Evolutionary conservation across 164 flowering plant species (phyloP).

Genomic region (Aristolochia californica): DNA sequence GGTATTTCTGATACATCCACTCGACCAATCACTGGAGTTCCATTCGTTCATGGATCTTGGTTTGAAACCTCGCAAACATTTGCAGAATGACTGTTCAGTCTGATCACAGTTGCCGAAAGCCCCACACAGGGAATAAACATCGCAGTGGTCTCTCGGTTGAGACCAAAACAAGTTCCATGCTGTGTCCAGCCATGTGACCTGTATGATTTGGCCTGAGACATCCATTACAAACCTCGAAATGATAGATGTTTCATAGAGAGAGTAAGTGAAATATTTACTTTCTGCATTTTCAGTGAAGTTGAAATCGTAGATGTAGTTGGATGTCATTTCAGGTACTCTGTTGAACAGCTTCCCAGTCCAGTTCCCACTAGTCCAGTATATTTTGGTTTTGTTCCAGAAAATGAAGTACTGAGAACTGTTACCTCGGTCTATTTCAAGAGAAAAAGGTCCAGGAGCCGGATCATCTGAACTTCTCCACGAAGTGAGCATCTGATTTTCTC

Average conservation of each 20-base stretch:
- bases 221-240: constrained; percentile 15
- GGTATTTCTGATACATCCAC: constrained; percentile 20
- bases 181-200: constrained; percentile 4
- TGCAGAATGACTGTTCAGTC: constrained; percentile 3
- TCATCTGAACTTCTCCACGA: constrained; percentile 13
- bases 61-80: constrained; percentile 16
- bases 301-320: constrained; percentile 5
- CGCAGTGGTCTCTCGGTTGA: constrained; percentile 11
- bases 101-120: constrained; percentile 15
- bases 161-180: constrained; percentile 21
- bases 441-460: constrained; percentile 12
- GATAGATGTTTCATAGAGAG: not conserved
- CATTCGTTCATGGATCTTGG: constrained; percentile 6
- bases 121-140: constrained; percentile 17
- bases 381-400: constrained; percentile 7
- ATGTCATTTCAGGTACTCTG: constrained; percentile 16
- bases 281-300: constrained; percentile 5
- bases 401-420: constrained; percentile 4
- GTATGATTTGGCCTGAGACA: constrained; percentile 16
- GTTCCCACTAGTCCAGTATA: constrained; percentile 12
- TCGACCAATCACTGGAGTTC: constrained; percentile 8
- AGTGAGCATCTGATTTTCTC: constrained; percentile 3
- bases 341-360: constrained; percentile 10
- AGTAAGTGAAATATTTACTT: constrained; percentile 14
- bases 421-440: constrained; percentile 8